Conservation (phyloP, 2,329 filamentous ascomycete species). For the Xylariaceae sp. region DNA sequence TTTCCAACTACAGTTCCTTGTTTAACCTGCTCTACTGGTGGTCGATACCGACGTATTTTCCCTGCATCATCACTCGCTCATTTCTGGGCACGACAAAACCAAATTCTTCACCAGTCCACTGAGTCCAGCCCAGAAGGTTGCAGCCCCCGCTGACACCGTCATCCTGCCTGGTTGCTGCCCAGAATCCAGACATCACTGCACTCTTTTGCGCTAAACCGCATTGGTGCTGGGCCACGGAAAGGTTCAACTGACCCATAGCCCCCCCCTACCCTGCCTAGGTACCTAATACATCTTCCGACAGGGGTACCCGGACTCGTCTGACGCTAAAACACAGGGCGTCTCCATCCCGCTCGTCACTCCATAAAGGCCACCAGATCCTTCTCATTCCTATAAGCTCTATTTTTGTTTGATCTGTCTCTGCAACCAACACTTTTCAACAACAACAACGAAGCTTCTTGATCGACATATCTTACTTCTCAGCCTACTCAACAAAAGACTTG, state of each 20-base stretch:
- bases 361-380: slow-evolving; percentile 26
- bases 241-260: slow-evolving; percentile 8
- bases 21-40: slow-evolving; percentile 6
- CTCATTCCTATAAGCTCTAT: background rate
- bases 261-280: background rate
- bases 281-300: background rate
- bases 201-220: slow-evolving; percentile 11
- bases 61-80: background rate
- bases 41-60: background rate
- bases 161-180: slow-evolving; percentile 11
- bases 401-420: slow-evolving; percentile 8
- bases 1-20: slow-evolving; percentile 5
- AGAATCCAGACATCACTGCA: slow-evolving; percentile 9
- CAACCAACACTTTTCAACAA: slow-evolving; percentile 10
- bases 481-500: background rate
- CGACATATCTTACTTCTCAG: too few relatives aligned
- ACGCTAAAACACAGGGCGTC: slow-evolving; percentile 15
- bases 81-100: background rate
- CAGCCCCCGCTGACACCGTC: slow-evolving; percentile 10
- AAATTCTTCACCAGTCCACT: slow-evolving; percentile 2
- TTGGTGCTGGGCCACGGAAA: background rate
- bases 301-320: slow-evolving; percentile 10
- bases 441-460: too few relatives aligned
- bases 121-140: slow-evolving; percentile 1
- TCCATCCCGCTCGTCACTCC: slow-evolving; percentile 12